These are phyloP conservation scores for Boletus barrowsii DNA, from an alignment of 768 basidiomycete species.

Conservation along the genomic window DNA sequence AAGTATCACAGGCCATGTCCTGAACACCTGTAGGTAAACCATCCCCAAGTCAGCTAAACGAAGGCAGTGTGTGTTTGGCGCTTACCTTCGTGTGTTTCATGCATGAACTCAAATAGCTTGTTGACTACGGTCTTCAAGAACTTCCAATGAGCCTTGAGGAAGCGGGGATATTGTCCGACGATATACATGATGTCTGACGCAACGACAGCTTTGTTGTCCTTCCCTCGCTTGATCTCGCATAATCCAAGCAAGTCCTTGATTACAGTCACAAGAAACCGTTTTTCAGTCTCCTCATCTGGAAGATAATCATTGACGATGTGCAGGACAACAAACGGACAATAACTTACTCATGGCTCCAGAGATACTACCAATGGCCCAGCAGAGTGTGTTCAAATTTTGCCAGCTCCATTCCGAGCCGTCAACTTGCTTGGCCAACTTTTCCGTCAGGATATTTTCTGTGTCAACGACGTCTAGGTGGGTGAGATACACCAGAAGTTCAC, in stretches of 20 bases:
- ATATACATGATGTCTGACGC: slow-evolving; percentile 98
- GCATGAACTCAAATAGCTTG: slow-evolving; percentile 99
- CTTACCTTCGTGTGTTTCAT: slow-evolving; percentile 95
- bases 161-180: slow-evolving; percentile 98
- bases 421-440: slow-evolving; percentile 96
- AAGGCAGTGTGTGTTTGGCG: neutral
- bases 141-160: slow-evolving; percentile 99
- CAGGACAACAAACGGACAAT: neutral
- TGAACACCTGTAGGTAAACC: slow-evolving; percentile 70
- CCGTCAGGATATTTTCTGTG: slow-evolving; percentile 95
- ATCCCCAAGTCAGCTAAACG: slow-evolving; percentile 1
- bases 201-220: slow-evolving; percentile 99
- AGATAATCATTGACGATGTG: neutral
- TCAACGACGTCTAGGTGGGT: slow-evolving; percentile 96
- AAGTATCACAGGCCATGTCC: slow-evolving; percentile 99
- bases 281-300: slow-evolving; percentile 96
- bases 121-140: slow-evolving; percentile 99
- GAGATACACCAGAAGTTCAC: slow-evolving; percentile 94
- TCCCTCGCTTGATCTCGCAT: slow-evolving; percentile 97
- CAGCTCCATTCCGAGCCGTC: slow-evolving; percentile 99
- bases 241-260: slow-evolving; percentile 98
- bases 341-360: slow-evolving; percentile 97
- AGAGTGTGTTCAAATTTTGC: slow-evolving; percentile 98
- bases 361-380: slow-evolving; percentile 99
- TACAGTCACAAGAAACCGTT: slow-evolving; percentile 97